Evolutionary conservation across 2,329 filamentous ascomycete genomes (phyloP), one percentile per base, ranked within the genome.

Genomic region (Atkinsonella hypoxylon): DNA sequence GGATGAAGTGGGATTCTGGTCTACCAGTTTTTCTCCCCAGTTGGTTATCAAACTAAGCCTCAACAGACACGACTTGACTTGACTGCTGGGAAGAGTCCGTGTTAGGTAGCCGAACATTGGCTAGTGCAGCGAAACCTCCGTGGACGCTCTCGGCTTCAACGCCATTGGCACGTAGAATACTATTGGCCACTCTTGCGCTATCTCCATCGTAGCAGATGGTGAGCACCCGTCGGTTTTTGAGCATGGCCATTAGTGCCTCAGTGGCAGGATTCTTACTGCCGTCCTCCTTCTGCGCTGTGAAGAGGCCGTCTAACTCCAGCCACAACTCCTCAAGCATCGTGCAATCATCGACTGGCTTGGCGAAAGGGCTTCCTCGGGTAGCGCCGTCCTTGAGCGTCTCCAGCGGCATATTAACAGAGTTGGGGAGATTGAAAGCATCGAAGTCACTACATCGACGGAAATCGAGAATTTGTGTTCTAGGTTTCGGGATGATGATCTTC

Each of bases 121-220:
- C 52, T 3, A 66, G 52, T 1, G 62, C 61, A 9, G 50, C 44
- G 34, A 59, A 59, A 0, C 74, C 74, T n/a, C 72, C 73, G 20
- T 63, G 62, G 18, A 77, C 58, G 54, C 72, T 72, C 43, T 71
- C 68, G 3, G 74, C 71, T 41, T 70, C 66, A 22, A 73, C 62
- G 0, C 72, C 73, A 56, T 73, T 75, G 0, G 74, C 74, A 31
- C 75, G 67, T 49, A 79, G 61, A 3, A 79, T 69, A 50, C 75
- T 77, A 22, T 74, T 74, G n/a, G 75, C 76, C 11, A 79, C 70
- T 4, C 76, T 65, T 6, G 76, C 68, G 17, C 72, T 74, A 48
- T 79, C 74, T 2, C 77, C 77, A 47, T 76, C 65, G 49, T 78
- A 78, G 56, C 75, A 79, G 11, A 77, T 56, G 11, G 76, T 62